Evolutionary conservation across 202 grass and related monocot genomes (phyloP), one percentile per base, ranked within the genome.

Genomic region (Eragrostis tef): DNA sequence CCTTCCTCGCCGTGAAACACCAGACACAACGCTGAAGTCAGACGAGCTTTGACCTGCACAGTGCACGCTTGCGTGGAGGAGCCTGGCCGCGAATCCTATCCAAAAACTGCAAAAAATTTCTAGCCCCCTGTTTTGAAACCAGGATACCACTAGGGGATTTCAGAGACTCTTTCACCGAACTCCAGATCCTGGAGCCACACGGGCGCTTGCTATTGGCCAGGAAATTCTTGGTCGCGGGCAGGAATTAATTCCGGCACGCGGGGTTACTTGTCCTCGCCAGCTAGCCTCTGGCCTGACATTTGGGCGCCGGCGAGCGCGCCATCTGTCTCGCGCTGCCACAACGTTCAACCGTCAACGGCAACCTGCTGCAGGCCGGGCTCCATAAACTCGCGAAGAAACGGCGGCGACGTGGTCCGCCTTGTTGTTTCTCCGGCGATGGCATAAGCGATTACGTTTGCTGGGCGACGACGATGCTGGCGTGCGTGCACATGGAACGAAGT

Each of bases 401-500:
- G 22, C 58, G 24, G 22, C 58, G 20, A 61, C 58, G 58, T 61
- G 58, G 11, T 27, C 58, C 0, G 22, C 58, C 11, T 27, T 5
- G 58, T 27, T 61, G 58, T 61, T 61, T 61, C 22, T 27, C 58
- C 58, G 22, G 58, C 58, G 58, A 27, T 27, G 58, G 58, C 58
- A 61, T 61, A 61, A 61, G 58, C 58, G 11, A 27, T 61, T 26
- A 61, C 58, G 58, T 61, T 27, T 4, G 54, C 20, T 4, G 54
- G 20, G n/a, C 54, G 54, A 58, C 20, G 3, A 58, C 6, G 54
- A 22, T 24, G 20, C 20, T 11, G 20, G 20, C 54, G 54, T 53
- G 17, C 34, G 34, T 24, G 54, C 54, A 21, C 11, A 2, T 58
- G 24, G 58, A 27, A 61, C 58, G 58, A 59, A 9, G 21, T 59